Conservation (phyloP, 2,329 filamentous ascomycete genomes). For the Chalara sp. region DNA sequence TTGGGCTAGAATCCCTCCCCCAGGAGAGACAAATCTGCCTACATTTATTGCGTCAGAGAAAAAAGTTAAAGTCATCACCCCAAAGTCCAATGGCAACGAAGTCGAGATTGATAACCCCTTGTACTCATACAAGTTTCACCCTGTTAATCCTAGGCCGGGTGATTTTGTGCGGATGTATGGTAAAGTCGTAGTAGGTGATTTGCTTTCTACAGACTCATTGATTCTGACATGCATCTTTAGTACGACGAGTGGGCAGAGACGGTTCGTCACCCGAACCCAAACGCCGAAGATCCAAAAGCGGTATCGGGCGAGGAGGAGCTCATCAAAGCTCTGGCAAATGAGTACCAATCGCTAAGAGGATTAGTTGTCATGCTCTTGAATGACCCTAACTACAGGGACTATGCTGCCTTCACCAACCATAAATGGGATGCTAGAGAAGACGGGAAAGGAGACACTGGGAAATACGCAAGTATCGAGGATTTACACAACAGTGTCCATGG, state of each 20-base stretch:
- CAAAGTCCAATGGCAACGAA: slow-evolving; percentile 38
- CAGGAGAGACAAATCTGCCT: slow-evolving; percentile 32
- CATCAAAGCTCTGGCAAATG: slow-evolving; percentile 11
- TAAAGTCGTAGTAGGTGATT: slow-evolving; percentile 7
- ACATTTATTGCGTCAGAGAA: slow-evolving; percentile 20
- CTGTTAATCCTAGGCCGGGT: slow-evolving; percentile 34
- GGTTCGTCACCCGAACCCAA: slow-evolving; percentile 14
- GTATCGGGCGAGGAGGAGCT: too few species aligned
- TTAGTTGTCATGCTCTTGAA: slow-evolving; percentile 17
- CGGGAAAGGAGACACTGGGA: slow-evolving; percentile 5
- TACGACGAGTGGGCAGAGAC: slow-evolving; percentile 16
- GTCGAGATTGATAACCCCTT: slow-evolving; percentile 57
- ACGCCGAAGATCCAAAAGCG: too few species aligned
- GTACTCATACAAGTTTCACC: slow-evolving; percentile 53
- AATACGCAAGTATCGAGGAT: slow-evolving; percentile 40
- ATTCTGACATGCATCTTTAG: slow-evolving; percentile 2
- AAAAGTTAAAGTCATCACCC: slow-evolving; percentile 16
- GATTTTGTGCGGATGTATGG: slow-evolving; percentile 10
- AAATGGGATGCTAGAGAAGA: slow-evolving; percentile 38
- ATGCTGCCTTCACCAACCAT: slow-evolving; percentile 63
- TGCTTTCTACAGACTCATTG: neutral
- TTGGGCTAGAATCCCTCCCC: slow-evolving; percentile 39
- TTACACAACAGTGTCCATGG: slow-evolving; percentile 57
- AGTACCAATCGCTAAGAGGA: too few species aligned
- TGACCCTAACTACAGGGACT: slow-evolving; percentile 55